Base-by-base conservation (phyloP, 2,329 filamentous ascomycete species). In the Fusarium dlaminii region DNA sequence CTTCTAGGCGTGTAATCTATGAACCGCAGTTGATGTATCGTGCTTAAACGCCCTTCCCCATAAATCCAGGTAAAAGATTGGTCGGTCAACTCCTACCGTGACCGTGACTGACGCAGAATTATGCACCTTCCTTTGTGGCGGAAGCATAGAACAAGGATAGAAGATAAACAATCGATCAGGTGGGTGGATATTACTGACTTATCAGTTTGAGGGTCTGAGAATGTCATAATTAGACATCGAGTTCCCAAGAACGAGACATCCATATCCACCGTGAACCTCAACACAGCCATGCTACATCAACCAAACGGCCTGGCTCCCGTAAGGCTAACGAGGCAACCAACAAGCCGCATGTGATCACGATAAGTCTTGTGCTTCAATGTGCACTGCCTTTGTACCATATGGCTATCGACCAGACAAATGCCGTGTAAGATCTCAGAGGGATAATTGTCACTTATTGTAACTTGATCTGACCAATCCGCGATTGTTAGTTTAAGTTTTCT, bases 331-430 rank as follows among this genome's bases (percentile, higher is more conserved):
- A 74, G 43, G 54, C 56, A 57, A 39, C 63, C 49, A 24, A 43
- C 17, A n/a, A 40, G 42, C 36, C 34, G 29, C 51, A 62, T 57
- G 69, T 58, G 59, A 57, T 30, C 20, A 57, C 6, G 34, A 30
- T 36, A 22, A 22, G 46, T 68, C 57, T 65, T 39, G 67, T 43
- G 59, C 32, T 58, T 52, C 48, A 58, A 36, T 24, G 40, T 72
- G 71, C 65, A 74, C 72, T 64, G 67, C 55, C 63, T 58, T 71
- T 68, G 67, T 73, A 39, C 59, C 32, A 43, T 52, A 43, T 66
- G 36, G 37, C 22, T 18, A 56, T 49, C 12, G 51, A 40, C 63
- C 30, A 70, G 58, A 55, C 64, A 63, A 18, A 60, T 65, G 32
- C 52, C 32, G 27, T 49, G 43, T 46, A 37, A 37, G 43, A 43